Base-by-base conservation (phyloP, 2,329 filamentous ascomycete species). In the Rhinocladiella similis region DNA sequence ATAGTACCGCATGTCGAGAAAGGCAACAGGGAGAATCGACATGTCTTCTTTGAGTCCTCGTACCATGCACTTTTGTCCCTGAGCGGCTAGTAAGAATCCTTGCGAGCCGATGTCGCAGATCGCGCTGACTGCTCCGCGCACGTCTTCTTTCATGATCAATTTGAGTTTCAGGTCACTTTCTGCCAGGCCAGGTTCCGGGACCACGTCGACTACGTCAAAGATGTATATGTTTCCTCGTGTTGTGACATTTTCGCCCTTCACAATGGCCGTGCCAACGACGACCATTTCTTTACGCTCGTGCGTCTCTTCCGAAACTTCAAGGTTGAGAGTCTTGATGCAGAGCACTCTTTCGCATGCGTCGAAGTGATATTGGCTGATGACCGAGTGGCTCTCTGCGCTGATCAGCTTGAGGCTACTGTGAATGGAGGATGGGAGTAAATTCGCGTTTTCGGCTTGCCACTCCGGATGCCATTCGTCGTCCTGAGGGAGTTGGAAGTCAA, bases 11-110 rank as follows among this genome's bases (percentile, higher is more conserved):
- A 97, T 95, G 68, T 99, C 94, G 80, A 99, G 89, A 69, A 99
- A 99, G 0, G 94, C 94, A 3, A 99, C 93, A 0, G 94, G 94
- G 1, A 97, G 79, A 50, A 97, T 81, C 1, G 89, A 91, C 0
- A 92, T 91, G 69, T 99, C 94, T 72, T 99, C 94, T 71, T 97
- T 97, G 2, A 99, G 80, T 39, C 94, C 94, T 57, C 94, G 83
- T 1, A 99, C 91, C 89, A 99, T 95, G 71, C 91, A 93, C 73
- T 99, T 99, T 68, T 97, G 92, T 1, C 94, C 94, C 69, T 99
- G 94, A 0, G 92, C 91, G 39, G 89, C 89, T 60, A 94, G 86
- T 80, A 95, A 85, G 64, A 93, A 91, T 1, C 89, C 94, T 72
- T 94, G 91, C 0, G 87, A 91, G 41, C 90, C 93, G 53, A 96